Base-by-base conservation (phyloP, 352 stramenopile species). In the Globisporangium middletonii region DNA sequence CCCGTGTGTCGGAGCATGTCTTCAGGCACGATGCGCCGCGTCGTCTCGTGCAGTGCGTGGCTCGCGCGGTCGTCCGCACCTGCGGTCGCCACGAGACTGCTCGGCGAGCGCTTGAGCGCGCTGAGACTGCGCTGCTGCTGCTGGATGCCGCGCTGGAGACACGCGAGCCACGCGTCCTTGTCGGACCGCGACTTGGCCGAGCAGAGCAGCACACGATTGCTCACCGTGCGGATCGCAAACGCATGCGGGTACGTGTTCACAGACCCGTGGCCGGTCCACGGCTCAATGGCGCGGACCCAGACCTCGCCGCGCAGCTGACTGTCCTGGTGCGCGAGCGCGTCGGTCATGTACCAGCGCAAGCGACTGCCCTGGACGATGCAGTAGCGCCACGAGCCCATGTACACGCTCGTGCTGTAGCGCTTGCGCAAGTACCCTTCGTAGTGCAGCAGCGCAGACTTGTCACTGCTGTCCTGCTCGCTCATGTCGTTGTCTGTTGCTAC, bases 321-420 rank as follows among this genome's bases (percentile, higher is more conserved):
- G 59, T 85, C 73, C 23, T 67, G 68, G 27, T 67, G 60, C 35
- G 81, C 81, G 38, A 72, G 62, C 15, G 88, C 77, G 35, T 72
- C 57, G 18, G 62, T 83, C 59, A 84, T 75, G 60, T 82, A 92
- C 81, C 81, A 92, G 42, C 75, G 76, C 55, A 92, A 46, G 6
- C 73, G 72, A 51, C 69, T 75, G 53, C 79, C 77, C 30, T 79
- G 73, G 19, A 89, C 54, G 43, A 92, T 71, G 55, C 77, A 92
- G 59, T 77, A 92, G 19, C 81, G 73, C 77, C 75, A 87, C 52
- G 77, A 83, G 35, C 81, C 81, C 81, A 92, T 89, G 71, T 89
- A 92, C 44, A 85, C 49, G 56, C 70, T 86, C 57, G 60, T 72
- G 50, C 66, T 72, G 55, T 86, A 92, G 23, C 81, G 75, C 53